Base-by-base conservation (phyloP, 345 rosid species). In the Dovyalis caffra region DNA sequence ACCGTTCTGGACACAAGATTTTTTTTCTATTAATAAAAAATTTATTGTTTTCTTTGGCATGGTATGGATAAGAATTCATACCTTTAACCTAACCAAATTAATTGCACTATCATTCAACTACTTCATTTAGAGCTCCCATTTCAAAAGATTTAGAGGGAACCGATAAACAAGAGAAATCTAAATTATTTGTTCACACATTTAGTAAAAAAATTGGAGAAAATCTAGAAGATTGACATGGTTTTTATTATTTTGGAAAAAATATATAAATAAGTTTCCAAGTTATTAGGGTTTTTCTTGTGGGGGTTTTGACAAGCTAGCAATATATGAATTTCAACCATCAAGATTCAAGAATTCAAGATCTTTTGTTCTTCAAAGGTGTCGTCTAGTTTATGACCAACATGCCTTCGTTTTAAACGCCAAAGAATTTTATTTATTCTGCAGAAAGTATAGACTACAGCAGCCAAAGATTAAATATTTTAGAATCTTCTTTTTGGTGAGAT, bases 401-500 rank as follows among this genome's bases (percentile, higher is more conserved):
- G 11, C 16, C 47, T 16, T 12, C 47, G 15, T 14, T 43, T 12
- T 43, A 16, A 14, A 43, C 47, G 14, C 47, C 5, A 14, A 43
- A 12, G 1, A 53, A n/a, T 53, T 53, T 2, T 53, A n/a, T 53
- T 64, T 6, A 12, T 10, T 16, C 2, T 68, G n/a, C 61, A 40
- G 26, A 43, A 68, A 57, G 21, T 4, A 5, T 28, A 26, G 8
- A 21, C 8, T 8, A 31, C 3, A 45, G 18, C 0, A 15, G 25
- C n/a, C 51, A 15, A 56, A 40, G 14, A n/a, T 57, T 28, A 58
- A 28, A 56, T 58, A 25, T n/a, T 75, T 70, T 26, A 37, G 71
- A 56, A 56, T 12, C 69, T 76, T 69, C 74, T 45, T 25, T 4
- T 9, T 60, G 73, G 11, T 60, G 51, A 57, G n/a, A n/a, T 9